A percentile compares a stretch with the other conserved stretches of the same genome.
Evolutionary conservation across 345 rosid genomes (phyloP).

Genomic region (Erucastrum elatum): DNA sequence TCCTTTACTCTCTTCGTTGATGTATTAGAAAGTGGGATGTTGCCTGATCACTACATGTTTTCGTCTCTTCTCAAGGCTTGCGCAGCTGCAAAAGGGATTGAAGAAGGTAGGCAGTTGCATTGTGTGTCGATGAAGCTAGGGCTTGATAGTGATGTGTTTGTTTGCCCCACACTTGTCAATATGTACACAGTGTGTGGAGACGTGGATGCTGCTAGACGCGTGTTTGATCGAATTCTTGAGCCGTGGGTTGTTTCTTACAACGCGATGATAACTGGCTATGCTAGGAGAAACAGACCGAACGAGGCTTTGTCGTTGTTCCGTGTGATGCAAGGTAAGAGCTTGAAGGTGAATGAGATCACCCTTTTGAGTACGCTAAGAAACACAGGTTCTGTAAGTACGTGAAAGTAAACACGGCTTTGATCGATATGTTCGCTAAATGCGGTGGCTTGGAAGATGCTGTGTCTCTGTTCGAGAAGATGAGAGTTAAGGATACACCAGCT

Average conservation of each 20-base stretch:
- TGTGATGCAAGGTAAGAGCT: slow-evolving; percentile 59
- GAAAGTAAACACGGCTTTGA: slow-evolving; percentile 76
- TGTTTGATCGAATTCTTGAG: slow-evolving; percentile 57
- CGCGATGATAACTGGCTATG: slow-evolving; percentile 69
- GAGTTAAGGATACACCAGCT: slow-evolving; percentile 65
- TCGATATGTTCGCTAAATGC: slow-evolving; percentile 92
- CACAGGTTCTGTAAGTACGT: slow-evolving; percentile 49
- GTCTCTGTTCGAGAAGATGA: slow-evolving; percentile 56
- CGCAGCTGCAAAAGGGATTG: slow-evolving; percentile 49
- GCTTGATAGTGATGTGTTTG: slow-evolving; percentile 47
- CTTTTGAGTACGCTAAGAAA: slow-evolving; percentile 63
- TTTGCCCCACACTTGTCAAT: slow-evolving; percentile 71
- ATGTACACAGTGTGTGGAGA: slow-evolving; percentile 67
- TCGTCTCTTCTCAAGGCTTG: slow-evolving; percentile 67
- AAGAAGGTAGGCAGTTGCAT: slow-evolving; percentile 66
- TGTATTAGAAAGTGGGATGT: slow-evolving; percentile 44
- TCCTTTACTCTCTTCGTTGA: slow-evolving; percentile 50
- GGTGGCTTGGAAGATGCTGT: slow-evolving; percentile 80
- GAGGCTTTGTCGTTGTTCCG: slow-evolving; percentile 70
- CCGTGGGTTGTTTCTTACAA: slow-evolving; percentile 76
- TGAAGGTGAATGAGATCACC: slow-evolving; percentile 72
- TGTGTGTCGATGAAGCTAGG: slow-evolving; percentile 56
- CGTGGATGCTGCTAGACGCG: slow-evolving; percentile 57
- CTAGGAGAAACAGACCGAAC: slow-evolving; percentile 67
- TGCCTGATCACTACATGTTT: slow-evolving; percentile 69